phyloP scores from a whole-genome alignment of 345 rosid genomes.

The Populus ilicifolia region DNA sequence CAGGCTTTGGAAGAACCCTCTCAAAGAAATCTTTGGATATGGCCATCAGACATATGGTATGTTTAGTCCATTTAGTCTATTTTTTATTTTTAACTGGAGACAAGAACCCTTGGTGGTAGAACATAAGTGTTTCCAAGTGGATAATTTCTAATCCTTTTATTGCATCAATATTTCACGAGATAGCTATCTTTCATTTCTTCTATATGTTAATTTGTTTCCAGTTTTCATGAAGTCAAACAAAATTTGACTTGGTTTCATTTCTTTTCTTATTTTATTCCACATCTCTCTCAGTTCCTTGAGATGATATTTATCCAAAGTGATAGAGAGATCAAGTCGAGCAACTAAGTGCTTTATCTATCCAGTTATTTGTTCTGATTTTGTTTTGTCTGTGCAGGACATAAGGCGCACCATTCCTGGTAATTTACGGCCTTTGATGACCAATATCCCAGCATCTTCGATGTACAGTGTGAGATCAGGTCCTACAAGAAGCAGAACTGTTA shows the following conservation, averaged over 20 bases:
- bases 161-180: not conserved
- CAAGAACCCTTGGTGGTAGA: not conserved
- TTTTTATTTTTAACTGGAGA: not conserved
- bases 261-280: not conserved
- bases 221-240: not conserved
- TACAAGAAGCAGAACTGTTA: constrained; percentile 55
- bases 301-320: not conserved
- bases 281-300: not conserved
- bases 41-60: constrained; percentile 98
- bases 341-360: not conserved
- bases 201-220: not conserved
- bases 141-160: not conserved
- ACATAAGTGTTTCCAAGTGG: not conserved
- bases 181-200: not conserved
- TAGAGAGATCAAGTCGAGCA: not conserved
- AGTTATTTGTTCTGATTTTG: constrained; percentile 7
- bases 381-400: constrained; percentile 63
- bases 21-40: constrained; percentile 97
- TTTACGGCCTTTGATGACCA: constrained; percentile 82
- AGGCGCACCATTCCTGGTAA: constrained; percentile 84
- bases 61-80: constrained; percentile 22
- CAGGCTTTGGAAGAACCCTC: constrained; percentile 86
- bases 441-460: constrained; percentile 96
- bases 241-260: not conserved
- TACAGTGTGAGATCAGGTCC: constrained; percentile 94